A percentile compares a stretch with the other conserved stretches of the same genome.
phyloP scores from a whole-genome alignment of 1,284 basidiomycete species.

The Chalciporus piperatoides region DNA sequence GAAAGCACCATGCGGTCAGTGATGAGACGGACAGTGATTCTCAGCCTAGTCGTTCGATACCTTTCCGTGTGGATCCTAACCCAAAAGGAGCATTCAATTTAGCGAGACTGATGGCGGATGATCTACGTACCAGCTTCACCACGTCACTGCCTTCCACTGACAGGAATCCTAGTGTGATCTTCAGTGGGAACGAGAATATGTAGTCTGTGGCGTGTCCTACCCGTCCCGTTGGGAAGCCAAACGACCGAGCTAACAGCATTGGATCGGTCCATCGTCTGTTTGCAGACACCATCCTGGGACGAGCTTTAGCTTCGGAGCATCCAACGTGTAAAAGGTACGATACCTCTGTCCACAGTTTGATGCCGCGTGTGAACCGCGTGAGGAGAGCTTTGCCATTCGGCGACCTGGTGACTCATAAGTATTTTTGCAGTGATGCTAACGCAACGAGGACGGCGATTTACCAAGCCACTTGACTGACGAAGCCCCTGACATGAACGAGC shows the following conservation, averaged over 20 bases:
- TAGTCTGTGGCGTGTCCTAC: conserved; percentile 32
- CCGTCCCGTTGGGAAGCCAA: conserved; percentile 68
- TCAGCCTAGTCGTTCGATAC: neutral
- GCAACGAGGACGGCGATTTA: conserved; percentile 24
- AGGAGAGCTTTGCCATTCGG: conserved; percentile 59
- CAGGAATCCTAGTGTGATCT: conserved; percentile 42
- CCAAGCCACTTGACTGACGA: conserved; percentile 79
- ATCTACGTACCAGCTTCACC: conserved; percentile 42
- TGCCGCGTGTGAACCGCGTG: conserved; percentile 61
- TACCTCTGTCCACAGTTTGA: conserved; percentile 76
- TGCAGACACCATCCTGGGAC: conserved; percentile 62
- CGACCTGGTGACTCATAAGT: conserved; percentile 45
- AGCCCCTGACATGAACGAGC: conserved; percentile 69
- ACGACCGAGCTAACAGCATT: conserved; percentile 61
- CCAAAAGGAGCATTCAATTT: conserved; percentile 1
- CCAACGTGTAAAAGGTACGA: conserved; percentile 10
- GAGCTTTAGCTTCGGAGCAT: neutral
- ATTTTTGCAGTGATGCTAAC: conserved; percentile 1
- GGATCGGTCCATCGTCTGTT: conserved; percentile 63
- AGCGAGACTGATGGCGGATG: conserved; percentile 11
- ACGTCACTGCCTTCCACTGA: conserved; percentile 55
- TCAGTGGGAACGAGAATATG: conserved; percentile 5
- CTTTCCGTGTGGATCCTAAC: conserved; percentile 50
- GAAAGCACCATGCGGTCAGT: neutral
- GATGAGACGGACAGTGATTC: neutral